Percentiles rank a stretch among this genome's conserved stretches.
Evolutionary conservation across 257 asterid species (phyloP).

Genomic region (Lantana camara): DNA sequence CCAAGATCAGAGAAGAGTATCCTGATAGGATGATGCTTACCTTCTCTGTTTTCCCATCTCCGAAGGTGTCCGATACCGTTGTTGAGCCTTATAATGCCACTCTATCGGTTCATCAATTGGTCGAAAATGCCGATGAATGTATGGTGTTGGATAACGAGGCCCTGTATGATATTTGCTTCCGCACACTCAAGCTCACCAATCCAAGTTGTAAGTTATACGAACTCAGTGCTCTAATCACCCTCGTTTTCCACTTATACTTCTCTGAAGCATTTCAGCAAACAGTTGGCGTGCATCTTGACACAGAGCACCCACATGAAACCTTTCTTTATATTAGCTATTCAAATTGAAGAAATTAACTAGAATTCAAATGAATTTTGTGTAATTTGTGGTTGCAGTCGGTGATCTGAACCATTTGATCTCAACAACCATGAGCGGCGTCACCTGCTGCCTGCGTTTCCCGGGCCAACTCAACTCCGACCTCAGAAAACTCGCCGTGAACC

Average conservation of each 20-base stretch:
- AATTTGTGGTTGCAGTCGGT: conserved; percentile 38
- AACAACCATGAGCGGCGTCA: conserved; percentile 57
- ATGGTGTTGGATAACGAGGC: conserved; percentile 32
- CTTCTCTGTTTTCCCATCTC: conserved; percentile 13
- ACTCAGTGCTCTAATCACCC: neutral
- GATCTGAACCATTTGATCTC: conserved; percentile 55
- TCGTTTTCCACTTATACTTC: neutral
- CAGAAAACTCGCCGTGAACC: conserved; percentile 49
- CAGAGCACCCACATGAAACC: neutral
- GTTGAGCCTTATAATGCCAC: conserved; percentile 60
- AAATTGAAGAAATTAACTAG: neutral
- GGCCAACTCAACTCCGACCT: conserved; percentile 55
- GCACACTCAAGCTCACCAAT: conserved; percentile 56
- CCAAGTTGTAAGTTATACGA: conserved; percentile 47
- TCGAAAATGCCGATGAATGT: conserved; percentile 57
- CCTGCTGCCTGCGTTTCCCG: conserved; percentile 52
- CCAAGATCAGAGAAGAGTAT: conserved; percentile 51
- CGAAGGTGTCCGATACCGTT: conserved; percentile 44
- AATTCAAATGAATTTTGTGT: neutral
- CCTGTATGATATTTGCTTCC: conserved; percentile 51
- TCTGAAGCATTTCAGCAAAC: neutral
- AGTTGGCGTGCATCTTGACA: neutral
- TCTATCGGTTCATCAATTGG: conserved; percentile 50
- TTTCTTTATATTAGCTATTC: neutral
- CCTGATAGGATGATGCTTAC: conserved; percentile 59